These are phyloP conservation scores for Diddensiella transvaalensis DNA, from an alignment of 805 yeast species.

Conservation along the genomic window DNA sequence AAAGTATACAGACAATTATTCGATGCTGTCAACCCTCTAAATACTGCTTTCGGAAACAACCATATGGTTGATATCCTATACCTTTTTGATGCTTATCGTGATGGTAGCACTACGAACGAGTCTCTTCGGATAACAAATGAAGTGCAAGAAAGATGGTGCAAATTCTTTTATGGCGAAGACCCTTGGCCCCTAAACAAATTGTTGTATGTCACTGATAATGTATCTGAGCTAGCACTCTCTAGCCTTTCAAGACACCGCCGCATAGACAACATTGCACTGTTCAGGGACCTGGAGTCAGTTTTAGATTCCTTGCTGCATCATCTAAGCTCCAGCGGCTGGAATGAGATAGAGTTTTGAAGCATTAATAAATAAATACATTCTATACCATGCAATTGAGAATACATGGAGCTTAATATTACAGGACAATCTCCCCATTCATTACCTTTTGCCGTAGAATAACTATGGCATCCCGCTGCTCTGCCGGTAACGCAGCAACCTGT, in stretches of 20 bases:
- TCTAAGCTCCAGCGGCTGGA: constrained; percentile 3
- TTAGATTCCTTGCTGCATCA: not conserved
- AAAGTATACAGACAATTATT: constrained; percentile 30
- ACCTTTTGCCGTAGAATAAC: constrained; percentile 26
- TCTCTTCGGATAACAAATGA: constrained; percentile 14
- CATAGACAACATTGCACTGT: not conserved
- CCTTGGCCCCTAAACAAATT: constrained; percentile 28
- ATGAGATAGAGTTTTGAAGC: not conserved
- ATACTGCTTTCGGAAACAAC: constrained; percentile 27
- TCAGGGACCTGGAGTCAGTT: not conserved
- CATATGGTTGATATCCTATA: constrained; percentile 36
- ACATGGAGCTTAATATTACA: constrained; percentile 5
- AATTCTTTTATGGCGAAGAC: constrained; percentile 25
- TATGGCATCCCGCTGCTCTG: constrained; percentile 46
- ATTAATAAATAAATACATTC: constrained; percentile 2
- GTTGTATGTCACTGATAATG: constrained; percentile 7
- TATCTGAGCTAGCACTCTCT: constrained; percentile 2
- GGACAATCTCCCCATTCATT: constrained; percentile 23
- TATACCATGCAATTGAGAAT: not conserved
- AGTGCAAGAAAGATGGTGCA: constrained; percentile 28
- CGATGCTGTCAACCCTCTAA: constrained; percentile 32
- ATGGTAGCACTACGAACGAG: constrained; percentile 15
- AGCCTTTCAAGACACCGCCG: constrained; percentile 5
- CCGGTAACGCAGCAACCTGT: constrained; percentile 48
- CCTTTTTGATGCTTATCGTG: constrained; percentile 28